Evolutionary conservation across 441 rosid genomes (phyloP), one percentile per base, ranked within the genome.

Genomic region (Gossypium laxum): DNA sequence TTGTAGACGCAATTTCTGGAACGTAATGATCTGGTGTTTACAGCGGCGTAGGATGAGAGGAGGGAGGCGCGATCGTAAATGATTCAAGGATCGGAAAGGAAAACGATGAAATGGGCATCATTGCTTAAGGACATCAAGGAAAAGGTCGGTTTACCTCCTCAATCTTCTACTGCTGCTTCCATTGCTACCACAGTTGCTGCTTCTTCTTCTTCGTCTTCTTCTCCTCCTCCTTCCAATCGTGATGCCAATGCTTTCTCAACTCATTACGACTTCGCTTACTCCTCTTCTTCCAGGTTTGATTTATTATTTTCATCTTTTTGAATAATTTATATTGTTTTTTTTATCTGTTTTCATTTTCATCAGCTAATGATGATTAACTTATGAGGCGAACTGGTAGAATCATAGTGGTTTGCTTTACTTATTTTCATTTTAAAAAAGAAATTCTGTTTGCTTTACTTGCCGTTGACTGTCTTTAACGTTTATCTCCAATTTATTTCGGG

Each of bases 61-160:
- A 22, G 66, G 56, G 70, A 34, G 59, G 59, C 52, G 68, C 64
- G 70, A 38, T 38, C 70, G 71, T 52, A 18, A 68, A 68, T 52
- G 81, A 77, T 76, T 75, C 76, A 80, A 76, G 73, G 77, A 77
- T 72, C 75, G 74, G 65, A 64, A 55, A 79, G 72, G 72, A 73
- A 71, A 80, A 84, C 86, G 80, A 89, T 89, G 96, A 89, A 88
- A 89, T 89, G 96, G 95, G 83, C 47, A 59, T 78, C 91, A 81
- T 86, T 89, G 92, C 88, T 89, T 77, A 86, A 89, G 88, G 94
- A 89, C 77, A 85, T 95, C 51, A 92, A 86, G 88, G 98, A 92
- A 88, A 95, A 89, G 88, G 97, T 95, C 75, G 99, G 99, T 19
- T 88, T 95, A 77, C 77, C 97, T 81, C 96, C 97, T 81, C 96